Base-by-base conservation (phyloP, 2,329 filamentous ascomycete species). In the Talaromyces sp. region DNA sequence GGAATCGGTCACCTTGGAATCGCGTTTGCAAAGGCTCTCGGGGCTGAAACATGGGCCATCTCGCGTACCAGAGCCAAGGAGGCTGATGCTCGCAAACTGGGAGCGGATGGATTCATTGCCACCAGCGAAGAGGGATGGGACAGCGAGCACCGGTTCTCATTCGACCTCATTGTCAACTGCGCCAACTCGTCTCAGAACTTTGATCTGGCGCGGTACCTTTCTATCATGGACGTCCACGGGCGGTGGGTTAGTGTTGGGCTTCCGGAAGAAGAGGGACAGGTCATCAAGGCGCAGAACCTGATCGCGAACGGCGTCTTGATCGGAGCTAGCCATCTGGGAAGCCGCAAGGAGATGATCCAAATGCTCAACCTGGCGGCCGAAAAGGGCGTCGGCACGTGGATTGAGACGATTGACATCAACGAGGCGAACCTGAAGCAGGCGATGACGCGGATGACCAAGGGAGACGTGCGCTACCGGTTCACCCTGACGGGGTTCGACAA, bases 201-300 rank as follows among this genome's bases (percentile, higher is more conserved):
- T 67, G 79, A 87, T 67, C 71, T 89, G 36, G 65, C 73, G 36
- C 70, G 88, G 65, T 96, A 95, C 79, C 85, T 96, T 70, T 85
- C 84, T 64, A 84, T 92, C 69, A 84, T 96, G 73, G 92, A 94
- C 76, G 87, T 94, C 61, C 90, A 92, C 78, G 90, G 89, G 62
- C 85, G 83, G 72, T 95, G 90, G 86, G 85, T 94, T 74, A 90
- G 85, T 69, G 89, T 94, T 59, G 91, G 90, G 50, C 82, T 95
- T 70, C 91, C 91, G 3, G 90, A 92, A 72, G 89, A 91, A 64
- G 86, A 88, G 52, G 86, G 91, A 10, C 86, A 90, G 61, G 78
- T 82, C 60, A 82, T 95, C 67, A 87, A 85, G 77, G 88, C 89
- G 57, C 89, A 92, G 80, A 86, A 86, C 71, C 89, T 96, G 70